These are phyloP conservation scores for Lactuca sativa DNA, from an alignment of 129 eudicot species.

Conservation along the genomic window DNA sequence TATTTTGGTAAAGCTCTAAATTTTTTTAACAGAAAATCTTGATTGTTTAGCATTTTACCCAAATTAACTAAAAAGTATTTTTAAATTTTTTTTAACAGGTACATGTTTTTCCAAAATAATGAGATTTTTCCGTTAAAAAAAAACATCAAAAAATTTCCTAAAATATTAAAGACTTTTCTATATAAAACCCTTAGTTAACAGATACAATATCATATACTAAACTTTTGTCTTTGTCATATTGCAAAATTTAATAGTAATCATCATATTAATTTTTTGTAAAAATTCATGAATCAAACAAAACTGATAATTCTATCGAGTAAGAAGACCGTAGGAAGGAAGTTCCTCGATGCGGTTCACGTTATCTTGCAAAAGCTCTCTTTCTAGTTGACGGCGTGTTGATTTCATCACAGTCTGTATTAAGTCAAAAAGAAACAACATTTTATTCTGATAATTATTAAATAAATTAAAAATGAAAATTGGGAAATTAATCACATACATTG, in stretches of 20 bases:
- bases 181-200: not conserved
- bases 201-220: not conserved
- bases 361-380: constrained; percentile 86
- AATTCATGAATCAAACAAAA: constrained; percentile 7
- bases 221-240: not conserved
- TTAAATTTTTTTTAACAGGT: no score
- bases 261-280: constrained; percentile 2
- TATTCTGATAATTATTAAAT: no score
- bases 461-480: not conserved
- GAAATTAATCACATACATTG: constrained; percentile 57
- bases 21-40: no score
- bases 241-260: constrained; percentile 10
- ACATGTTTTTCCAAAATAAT: no score
- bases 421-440: not conserved
- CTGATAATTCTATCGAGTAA: constrained; percentile 39
- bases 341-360: constrained; percentile 78
- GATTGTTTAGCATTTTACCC: no score
- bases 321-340: constrained; percentile 83
- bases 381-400: constrained; percentile 92
- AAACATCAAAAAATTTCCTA: no score
- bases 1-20: no score
- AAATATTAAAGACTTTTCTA: no score
- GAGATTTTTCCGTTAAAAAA: no score
- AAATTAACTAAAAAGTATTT: no score
- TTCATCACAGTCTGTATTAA: constrained; percentile 88